phyloP scores from a whole-genome alignment of 1,284 basidiomycete genomes.

The Trichosporon coremiiforme region DNA sequence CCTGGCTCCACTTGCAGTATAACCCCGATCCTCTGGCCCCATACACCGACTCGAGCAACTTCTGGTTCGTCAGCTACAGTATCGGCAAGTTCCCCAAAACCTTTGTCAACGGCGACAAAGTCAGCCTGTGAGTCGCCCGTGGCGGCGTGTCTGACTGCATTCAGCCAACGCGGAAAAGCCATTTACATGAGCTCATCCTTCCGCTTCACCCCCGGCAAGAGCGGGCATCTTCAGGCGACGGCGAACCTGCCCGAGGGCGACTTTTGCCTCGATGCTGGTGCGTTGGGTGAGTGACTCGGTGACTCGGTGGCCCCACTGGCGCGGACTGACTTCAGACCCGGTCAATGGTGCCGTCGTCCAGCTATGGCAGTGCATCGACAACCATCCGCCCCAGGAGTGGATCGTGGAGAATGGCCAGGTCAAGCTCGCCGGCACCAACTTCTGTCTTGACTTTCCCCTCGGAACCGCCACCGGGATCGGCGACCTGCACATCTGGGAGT shows the following conservation, averaged over 20 bases:
- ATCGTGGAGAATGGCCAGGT: neutral
- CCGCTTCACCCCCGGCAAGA: neutral
- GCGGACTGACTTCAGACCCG: conserved; percentile 17
- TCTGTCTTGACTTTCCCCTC: neutral
- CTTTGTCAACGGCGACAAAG: neutral
- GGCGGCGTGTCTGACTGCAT: neutral
- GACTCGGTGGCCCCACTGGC: too few species aligned
- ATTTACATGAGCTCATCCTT: neutral
- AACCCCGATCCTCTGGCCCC: neutral
- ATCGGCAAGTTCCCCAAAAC: neutral
- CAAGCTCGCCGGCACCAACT: neutral
- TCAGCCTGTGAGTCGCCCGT: neutral
- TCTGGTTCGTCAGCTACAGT: neutral
- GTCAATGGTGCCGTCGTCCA: conserved; percentile 30
- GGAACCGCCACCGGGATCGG: neutral
- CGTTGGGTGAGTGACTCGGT: conserved; percentile 1
- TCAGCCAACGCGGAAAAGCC: neutral
- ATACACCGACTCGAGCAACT: neutral
- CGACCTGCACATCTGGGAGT: neutral
- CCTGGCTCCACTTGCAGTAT: neutral
- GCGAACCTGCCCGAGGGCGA: neutral
- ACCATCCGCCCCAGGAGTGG: conserved; percentile 34
- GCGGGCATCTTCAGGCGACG: neutral
- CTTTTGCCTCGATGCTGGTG: neutral
- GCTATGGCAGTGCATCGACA: conserved; percentile 29